phyloP scores from a whole-genome alignment of 2,329 filamentous ascomycete species.

The Exophiala mesophila region DNA sequence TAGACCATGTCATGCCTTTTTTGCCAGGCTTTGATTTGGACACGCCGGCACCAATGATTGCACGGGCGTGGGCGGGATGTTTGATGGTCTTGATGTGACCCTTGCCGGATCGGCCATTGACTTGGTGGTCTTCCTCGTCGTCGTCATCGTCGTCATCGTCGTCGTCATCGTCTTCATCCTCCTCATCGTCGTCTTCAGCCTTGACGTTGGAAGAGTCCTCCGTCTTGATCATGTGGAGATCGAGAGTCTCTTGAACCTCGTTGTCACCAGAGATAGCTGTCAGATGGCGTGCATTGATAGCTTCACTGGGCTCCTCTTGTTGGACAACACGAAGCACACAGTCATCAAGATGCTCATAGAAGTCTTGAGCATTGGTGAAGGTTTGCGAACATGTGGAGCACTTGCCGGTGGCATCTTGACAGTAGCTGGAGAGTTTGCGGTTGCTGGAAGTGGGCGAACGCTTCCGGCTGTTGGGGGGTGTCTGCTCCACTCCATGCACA shows the following conservation, averaged over 20 bases:
- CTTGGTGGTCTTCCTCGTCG: constrained; percentile 38
- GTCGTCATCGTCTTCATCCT: constrained; percentile 51
- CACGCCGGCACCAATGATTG: constrained; percentile 46
- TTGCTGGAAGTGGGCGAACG: constrained; percentile 51
- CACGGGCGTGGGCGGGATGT: constrained; percentile 48
- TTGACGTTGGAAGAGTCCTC: constrained; percentile 38
- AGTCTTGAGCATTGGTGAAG: constrained; percentile 86
- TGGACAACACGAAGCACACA: constrained; percentile 61
- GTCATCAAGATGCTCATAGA: constrained; percentile 89
- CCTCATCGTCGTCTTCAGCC: constrained; percentile 44
- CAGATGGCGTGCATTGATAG: constrained; percentile 52
- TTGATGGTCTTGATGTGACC: constrained; percentile 46
- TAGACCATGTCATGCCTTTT: constrained; percentile 71
- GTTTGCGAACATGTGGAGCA: constrained; percentile 87
- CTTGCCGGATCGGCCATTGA: constrained; percentile 43
- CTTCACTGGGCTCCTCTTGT: constrained; percentile 53
- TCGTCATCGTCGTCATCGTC: constrained; percentile 59
- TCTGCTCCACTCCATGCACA: constrained; percentile 89
- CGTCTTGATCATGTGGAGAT: constrained; percentile 52
- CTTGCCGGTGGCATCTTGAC: constrained; percentile 73
- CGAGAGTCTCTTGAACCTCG: constrained; percentile 53
- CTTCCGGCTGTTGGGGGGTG: constrained; percentile 84
- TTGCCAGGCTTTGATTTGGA: constrained; percentile 45
- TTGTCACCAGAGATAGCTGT: constrained; percentile 57
- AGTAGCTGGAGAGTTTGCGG: constrained; percentile 67